Percentiles rank a stretch among this genome's conserved stretches.
Evolutionary conservation across 2,329 filamentous ascomycete genomes (phyloP).

Genomic region (Neofusicoccum ribis): DNA sequence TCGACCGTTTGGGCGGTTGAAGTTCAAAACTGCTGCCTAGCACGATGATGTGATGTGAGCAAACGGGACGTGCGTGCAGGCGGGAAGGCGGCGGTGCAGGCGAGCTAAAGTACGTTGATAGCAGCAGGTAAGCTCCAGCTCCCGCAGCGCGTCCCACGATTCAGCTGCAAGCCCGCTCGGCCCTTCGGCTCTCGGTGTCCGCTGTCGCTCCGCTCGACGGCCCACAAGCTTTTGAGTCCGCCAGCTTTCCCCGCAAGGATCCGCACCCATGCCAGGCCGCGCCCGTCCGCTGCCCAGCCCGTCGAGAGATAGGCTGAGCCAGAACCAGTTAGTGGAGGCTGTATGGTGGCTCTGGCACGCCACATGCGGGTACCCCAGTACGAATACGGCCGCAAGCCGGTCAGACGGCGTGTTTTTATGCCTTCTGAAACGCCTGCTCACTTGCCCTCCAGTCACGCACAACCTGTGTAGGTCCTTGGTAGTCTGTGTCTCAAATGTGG

Average conservation of each 20-base stretch:
- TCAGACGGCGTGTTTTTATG: neutral
- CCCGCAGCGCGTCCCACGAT: neutral
- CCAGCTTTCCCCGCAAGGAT: neutral
- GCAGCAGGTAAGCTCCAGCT: no score
- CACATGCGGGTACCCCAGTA: neutral
- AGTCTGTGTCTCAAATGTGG: no score
- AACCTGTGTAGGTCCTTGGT: no score
- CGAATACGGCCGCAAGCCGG: neutral
- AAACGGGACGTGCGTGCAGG: neutral
- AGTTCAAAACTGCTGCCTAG: slow-evolving; percentile 3
- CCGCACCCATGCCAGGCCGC: neutral
- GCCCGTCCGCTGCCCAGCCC: no score
- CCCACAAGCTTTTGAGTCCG: neutral
- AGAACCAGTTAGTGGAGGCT: neutral
- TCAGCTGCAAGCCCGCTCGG: neutral
- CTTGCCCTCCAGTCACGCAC: neutral
- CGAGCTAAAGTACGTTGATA: no score
- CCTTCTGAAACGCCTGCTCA: neutral
- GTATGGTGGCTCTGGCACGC: slow-evolving; percentile 1
- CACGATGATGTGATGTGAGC: neutral
- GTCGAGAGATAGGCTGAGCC: neutral
- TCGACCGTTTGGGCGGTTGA: neutral
- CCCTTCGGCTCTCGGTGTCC: neutral
- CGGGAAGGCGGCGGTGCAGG: neutral
- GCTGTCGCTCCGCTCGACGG: neutral